phyloP scores from a whole-genome alignment of 176 grass and related monocot species.

The Oryza glaberrima region DNA sequence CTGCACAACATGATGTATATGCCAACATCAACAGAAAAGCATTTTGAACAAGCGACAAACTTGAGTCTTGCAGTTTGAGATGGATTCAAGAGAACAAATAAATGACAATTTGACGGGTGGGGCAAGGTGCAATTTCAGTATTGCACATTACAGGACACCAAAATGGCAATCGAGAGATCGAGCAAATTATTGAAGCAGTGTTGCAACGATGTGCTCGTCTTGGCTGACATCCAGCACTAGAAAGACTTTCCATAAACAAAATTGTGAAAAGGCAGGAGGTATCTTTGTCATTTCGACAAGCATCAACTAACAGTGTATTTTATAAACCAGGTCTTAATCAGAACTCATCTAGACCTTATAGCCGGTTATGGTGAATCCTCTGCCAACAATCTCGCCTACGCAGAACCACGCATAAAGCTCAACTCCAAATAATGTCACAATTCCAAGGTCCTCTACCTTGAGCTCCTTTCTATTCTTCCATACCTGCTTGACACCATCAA shows the following conservation, averaged over 20 bases:
- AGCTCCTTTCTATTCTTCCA: slow-evolving; percentile 81
- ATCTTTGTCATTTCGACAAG: slow-evolving; percentile 57
- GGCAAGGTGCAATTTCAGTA: neutral
- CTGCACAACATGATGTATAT: too few relatives aligned
- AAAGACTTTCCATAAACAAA: slow-evolving; percentile 54
- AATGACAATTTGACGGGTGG: neutral
- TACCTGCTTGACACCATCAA: slow-evolving; percentile 72
- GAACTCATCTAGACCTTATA: slow-evolving; percentile 71
- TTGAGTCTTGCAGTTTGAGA: neutral
- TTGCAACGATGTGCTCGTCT: slow-evolving; percentile 60
- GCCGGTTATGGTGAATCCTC: slow-evolving; percentile 86
- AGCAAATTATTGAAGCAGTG: slow-evolving; percentile 73
- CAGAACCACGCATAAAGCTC: slow-evolving; percentile 89
- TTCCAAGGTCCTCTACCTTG: slow-evolving; percentile 80
- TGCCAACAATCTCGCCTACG: slow-evolving; percentile 76
- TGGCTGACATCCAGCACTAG: slow-evolving; percentile 59
- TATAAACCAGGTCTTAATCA: slow-evolving; percentile 45
- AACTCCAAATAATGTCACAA: slow-evolving; percentile 73
- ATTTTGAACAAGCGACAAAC: neutral
- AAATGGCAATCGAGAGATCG: slow-evolving; percentile 39
- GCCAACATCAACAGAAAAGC: neutral
- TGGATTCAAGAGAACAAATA: slow-evolving; percentile 30
- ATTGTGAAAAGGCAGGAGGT: slow-evolving; percentile 59
- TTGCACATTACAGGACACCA: slow-evolving; percentile 31
- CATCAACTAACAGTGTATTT: slow-evolving; percentile 48